phyloP scores from a whole-genome alignment of 2,329 filamentous ascomycete genomes.

The Aspergillus fructus region DNA sequence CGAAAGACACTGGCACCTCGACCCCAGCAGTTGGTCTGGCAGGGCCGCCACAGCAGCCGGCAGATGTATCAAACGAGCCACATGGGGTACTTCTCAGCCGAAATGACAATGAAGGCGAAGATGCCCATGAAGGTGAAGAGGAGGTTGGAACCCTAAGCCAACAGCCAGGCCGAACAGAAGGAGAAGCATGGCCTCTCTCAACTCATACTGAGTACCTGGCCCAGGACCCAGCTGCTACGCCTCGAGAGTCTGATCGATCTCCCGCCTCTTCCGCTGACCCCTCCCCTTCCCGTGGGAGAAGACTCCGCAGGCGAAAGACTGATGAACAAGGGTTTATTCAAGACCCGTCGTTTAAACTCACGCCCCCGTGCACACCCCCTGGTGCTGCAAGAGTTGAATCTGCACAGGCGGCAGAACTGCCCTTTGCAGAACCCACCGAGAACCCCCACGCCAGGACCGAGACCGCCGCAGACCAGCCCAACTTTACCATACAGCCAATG shows the following conservation, averaged over 20 bases:
- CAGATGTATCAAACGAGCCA: neutral
- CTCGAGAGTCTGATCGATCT: slow-evolving; percentile 2
- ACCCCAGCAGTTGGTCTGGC: neutral
- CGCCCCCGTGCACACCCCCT: slow-evolving; percentile 40
- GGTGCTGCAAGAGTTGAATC: slow-evolving; percentile 16
- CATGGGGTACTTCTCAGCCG: neutral
- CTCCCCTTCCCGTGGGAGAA: slow-evolving; percentile 18
- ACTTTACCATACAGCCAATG: neutral
- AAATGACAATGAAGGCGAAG: neutral
- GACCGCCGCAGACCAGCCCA: neutral
- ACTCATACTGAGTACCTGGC: slow-evolving; percentile 4
- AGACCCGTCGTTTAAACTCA: slow-evolving; percentile 29
- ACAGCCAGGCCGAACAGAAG: neutral
- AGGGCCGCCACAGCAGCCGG: slow-evolving; percentile 2
- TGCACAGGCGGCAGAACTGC: neutral
- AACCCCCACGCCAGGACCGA: slow-evolving; percentile 12
- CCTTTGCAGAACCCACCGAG: slow-evolving; percentile 4
- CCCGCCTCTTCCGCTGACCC: slow-evolving; percentile 1
- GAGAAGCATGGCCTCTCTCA: slow-evolving; percentile 1
- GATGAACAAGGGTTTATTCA: slow-evolving; percentile 25
- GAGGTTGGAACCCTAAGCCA: neutral
- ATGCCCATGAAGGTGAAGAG: neutral
- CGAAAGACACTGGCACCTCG: slow-evolving; percentile 16
- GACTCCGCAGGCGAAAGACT: slow-evolving; percentile 30
- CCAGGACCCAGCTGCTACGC: slow-evolving; percentile 4